A percentile compares a stretch with the other conserved stretches of the same genome.
phyloP scores from a whole-genome alignment of 1,284 basidiomycete species.

The Microbotryomycetes sp. region DNA sequence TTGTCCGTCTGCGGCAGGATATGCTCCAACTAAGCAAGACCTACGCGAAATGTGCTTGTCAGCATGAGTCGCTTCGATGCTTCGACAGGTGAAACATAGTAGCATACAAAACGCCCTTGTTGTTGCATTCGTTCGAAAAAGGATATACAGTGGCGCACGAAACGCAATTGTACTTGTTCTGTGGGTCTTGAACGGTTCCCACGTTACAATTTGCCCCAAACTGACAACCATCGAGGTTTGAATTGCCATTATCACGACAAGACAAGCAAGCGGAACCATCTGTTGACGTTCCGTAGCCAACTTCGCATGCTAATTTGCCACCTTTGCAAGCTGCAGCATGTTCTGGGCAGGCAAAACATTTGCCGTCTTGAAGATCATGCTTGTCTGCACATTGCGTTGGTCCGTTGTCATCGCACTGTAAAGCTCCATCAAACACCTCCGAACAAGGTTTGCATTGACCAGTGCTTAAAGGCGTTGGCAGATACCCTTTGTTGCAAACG shows the following conservation, averaged over 20 bases:
- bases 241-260: not conserved
- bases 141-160: too few species aligned
- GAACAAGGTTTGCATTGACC: not conserved
- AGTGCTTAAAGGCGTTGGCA: not conserved
- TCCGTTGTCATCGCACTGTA: not conserved
- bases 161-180: too few species aligned
- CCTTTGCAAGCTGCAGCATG: not conserved
- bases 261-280: not conserved
- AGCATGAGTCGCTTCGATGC: too few species aligned
- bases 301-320: not conserved
- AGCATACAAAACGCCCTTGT: too few species aligned
- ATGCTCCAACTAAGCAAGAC: too few species aligned
- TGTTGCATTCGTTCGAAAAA: too few species aligned
- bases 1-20: too few species aligned
- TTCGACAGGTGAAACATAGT: too few species aligned
- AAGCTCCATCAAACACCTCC: not conserved
- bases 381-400: not conserved
- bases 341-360: not conserved
- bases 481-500: not conserved
- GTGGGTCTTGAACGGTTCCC: not conserved
- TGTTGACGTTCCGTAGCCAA: not conserved
- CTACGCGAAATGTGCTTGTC: too few species aligned
- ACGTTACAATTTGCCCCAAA: not conserved
- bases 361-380: not conserved
- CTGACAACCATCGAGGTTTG: not conserved